A percentile compares a stretch with the other conserved stretches of the same genome.
Evolutionary conservation across 2,329 filamentous ascomycete species (phyloP).

Genomic region (Penicillium sp.): DNA sequence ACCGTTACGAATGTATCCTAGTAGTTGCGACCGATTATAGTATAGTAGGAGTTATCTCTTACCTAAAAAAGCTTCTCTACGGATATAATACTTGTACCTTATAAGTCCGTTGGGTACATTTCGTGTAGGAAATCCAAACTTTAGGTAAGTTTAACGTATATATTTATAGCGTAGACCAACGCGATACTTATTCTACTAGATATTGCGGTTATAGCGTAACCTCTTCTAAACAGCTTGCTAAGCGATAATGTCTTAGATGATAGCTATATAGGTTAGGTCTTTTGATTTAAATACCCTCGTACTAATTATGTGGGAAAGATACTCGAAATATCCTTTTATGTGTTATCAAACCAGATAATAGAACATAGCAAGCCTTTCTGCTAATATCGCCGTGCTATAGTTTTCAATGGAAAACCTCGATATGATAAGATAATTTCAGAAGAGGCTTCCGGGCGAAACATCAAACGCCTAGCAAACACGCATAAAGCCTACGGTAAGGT

Average conservation of each 20-base stretch:
- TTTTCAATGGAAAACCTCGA: slow-evolving; percentile 2
- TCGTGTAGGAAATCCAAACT: slow-evolving; percentile 3
- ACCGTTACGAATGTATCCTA: slow-evolving; percentile 9
- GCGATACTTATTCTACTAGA: no score
- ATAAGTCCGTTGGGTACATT: slow-evolving; percentile 10
- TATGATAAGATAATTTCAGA: slow-evolving; percentile 3
- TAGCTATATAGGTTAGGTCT: no score
- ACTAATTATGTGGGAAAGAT: no score
- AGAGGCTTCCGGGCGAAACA: slow-evolving; percentile 8
- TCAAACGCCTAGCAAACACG: slow-evolving; percentile 6
- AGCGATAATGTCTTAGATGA: no score
- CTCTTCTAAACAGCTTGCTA: no score
- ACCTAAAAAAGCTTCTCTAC: slow-evolving; percentile 10
- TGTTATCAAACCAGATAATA: no score
- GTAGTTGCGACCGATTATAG: slow-evolving; percentile 9
- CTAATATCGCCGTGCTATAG: neutral
- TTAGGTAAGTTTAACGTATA: no score
- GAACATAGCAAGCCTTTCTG: neutral
- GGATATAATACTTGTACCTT: slow-evolving; percentile 14
- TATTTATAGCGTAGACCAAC: no score
- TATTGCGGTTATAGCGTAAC: no score
- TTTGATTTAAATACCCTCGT: no score
- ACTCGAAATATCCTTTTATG: no score
- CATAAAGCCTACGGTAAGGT: slow-evolving; percentile 6
- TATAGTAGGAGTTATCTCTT: slow-evolving; percentile 8